Evolutionary conservation across 306 rosid species (phyloP).

Genomic region (Castanea sativa): DNA sequence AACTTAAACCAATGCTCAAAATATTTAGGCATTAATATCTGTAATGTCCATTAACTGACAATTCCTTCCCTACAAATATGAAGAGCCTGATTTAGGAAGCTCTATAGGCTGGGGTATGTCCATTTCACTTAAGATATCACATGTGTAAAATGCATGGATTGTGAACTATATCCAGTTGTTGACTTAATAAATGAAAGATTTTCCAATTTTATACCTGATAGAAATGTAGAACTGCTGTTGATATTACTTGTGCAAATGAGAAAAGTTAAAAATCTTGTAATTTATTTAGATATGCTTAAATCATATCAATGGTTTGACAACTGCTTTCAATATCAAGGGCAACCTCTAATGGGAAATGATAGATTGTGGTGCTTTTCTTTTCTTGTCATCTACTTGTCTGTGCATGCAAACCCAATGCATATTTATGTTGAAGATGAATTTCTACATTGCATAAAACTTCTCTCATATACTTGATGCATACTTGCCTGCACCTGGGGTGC

Average conservation of each 20-base stretch:
- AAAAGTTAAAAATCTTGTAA: neutral
- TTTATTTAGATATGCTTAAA: neutral
- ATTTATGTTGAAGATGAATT: constrained; percentile 2
- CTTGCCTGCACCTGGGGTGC: neutral
- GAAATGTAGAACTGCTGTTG: neutral
- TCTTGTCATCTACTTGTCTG: constrained; percentile 7
- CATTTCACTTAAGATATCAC: neutral
- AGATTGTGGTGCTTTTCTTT: constrained; percentile 9
- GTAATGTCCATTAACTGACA: neutral
- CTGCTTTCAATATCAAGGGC: neutral
- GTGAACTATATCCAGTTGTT: neutral
- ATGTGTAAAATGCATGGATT: neutral
- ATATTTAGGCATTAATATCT: neutral
- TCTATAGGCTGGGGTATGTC: neutral
- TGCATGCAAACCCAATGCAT: neutral
- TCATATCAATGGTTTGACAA: neutral
- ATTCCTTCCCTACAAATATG: neutral
- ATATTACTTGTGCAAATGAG: constrained; percentile 5
- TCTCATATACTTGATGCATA: neutral
- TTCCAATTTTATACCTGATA: neutral
- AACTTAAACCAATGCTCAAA: neutral
- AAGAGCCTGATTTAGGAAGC: neutral
- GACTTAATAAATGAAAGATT: neutral
- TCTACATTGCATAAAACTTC: neutral
- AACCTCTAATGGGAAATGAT: neutral